A percentile compares a stretch with the other conserved stretches of the same genome.
phyloP scores from a whole-genome alignment of 75 land plant genomes.

The Pinus taeda region DNA sequence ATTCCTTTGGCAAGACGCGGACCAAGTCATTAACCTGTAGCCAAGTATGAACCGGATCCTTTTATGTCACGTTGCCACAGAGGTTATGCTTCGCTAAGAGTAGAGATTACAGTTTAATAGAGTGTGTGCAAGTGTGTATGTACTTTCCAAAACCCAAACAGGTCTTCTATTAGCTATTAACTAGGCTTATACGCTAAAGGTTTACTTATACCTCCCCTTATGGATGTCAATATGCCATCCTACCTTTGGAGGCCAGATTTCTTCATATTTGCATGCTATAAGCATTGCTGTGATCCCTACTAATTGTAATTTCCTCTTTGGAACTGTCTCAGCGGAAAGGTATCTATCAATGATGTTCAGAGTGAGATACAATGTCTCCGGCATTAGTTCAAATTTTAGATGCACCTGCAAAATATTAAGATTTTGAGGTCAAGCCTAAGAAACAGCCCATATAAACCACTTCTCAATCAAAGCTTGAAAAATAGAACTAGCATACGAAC shows the following conservation, averaged over 20 bases:
- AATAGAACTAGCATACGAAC: not conserved
- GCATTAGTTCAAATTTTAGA: slow-evolving; percentile 76
- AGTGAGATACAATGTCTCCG: slow-evolving; percentile 80
- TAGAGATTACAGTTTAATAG: too few relatives aligned
- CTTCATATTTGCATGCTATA: slow-evolving; percentile 87
- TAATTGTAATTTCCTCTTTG: slow-evolving; percentile 66
- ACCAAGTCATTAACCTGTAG: slow-evolving; percentile 73
- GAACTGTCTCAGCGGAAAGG: slow-evolving; percentile 42
- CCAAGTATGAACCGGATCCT: not conserved
- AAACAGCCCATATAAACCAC: not conserved
- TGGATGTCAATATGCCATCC: not conserved
- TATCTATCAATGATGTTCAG: slow-evolving; percentile 70
- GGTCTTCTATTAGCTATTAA: too few relatives aligned
- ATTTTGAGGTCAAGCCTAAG: not conserved
- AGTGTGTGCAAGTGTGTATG: too few relatives aligned
- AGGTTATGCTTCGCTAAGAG: too few relatives aligned
- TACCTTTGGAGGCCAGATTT: slow-evolving; percentile 87
- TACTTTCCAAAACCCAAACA: too few relatives aligned
- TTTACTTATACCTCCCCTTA: too few relatives aligned
- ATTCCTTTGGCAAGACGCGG: slow-evolving; percentile 62
- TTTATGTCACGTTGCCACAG: too few relatives aligned
- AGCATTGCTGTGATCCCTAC: slow-evolving; percentile 84
- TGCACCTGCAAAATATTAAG: slow-evolving; percentile 39
- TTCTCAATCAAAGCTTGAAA: not conserved
- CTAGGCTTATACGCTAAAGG: too few relatives aligned